Conservation (phyloP, 2,329 filamentous ascomycete species). For the Leptographium lundbergii region DNA sequence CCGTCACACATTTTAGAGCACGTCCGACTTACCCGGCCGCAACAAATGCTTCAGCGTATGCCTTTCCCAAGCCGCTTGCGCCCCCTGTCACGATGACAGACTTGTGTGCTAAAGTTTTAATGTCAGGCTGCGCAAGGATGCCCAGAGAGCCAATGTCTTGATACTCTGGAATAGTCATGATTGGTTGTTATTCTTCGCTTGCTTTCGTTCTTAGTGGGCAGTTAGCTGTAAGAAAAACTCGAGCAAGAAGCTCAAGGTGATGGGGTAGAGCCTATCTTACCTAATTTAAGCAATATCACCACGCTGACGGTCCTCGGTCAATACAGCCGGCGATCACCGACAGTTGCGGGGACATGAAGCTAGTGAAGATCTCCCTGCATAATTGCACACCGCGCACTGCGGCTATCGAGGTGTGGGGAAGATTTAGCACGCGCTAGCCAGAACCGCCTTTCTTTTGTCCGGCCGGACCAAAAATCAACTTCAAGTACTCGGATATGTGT, state of each 20-base stretch:
- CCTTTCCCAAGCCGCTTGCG: conserved; percentile 27
- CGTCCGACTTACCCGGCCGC: conserved; percentile 13
- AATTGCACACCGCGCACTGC: neutral
- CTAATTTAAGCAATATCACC: neutral
- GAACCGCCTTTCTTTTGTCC: neutral
- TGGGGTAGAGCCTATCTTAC: neutral
- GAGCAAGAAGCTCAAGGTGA: neutral
- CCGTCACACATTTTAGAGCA: too few species aligned
- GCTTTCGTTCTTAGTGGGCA: neutral
- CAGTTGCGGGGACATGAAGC: neutral
- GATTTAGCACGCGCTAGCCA: neutral
- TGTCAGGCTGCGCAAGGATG: conserved; percentile 13
- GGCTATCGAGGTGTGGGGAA: neutral
- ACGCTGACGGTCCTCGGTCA: neutral
- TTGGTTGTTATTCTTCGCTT: neutral
- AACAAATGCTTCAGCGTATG: conserved; percentile 21
- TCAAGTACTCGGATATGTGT: neutral
- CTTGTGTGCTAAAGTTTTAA: conserved; percentile 21
- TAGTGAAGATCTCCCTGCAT: neutral
- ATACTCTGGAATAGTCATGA: conserved; percentile 5
- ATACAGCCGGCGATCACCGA: neutral
- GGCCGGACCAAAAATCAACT: too few species aligned
- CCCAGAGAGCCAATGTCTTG: neutral
- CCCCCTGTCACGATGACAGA: conserved; percentile 34
- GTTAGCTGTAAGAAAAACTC: neutral